phyloP scores from a whole-genome alignment of 1,284 basidiomycete genomes.

The Cryptococcus sp. region DNA sequence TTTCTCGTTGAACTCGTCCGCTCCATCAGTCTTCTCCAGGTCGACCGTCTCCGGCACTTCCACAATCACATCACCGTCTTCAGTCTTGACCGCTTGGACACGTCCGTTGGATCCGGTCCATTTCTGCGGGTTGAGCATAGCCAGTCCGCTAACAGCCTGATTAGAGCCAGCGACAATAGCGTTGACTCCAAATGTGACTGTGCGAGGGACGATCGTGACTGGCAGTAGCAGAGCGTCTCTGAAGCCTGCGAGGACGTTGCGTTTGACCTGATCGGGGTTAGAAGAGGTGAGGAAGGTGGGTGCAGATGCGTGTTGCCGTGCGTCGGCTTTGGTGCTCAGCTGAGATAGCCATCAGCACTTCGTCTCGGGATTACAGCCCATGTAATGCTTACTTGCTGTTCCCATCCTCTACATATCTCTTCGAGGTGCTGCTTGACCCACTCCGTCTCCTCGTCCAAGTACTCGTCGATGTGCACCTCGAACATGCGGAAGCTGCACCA shows the following conservation, averaged over 20 bases:
- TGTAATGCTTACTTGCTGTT: constrained; percentile 51
- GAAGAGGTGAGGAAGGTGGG: constrained; percentile 73
- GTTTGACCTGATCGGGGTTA: constrained; percentile 89
- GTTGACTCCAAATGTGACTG: constrained; percentile 70
- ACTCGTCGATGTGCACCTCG: constrained; percentile 93
- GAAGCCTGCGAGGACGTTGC: constrained; percentile 89
- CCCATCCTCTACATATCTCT: constrained; percentile 75
- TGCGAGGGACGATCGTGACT: constrained; percentile 92
- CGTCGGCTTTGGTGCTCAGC: constrained; percentile 19
- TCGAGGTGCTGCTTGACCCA: constrained; percentile 74
- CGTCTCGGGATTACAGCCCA: neutral
- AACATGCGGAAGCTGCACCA: constrained; percentile 80
- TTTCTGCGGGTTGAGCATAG: constrained; percentile 82
- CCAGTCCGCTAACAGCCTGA: constrained; percentile 77
- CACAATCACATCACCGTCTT: constrained; percentile 56
- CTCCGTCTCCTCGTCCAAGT: constrained; percentile 90
- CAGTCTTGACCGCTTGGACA: constrained; percentile 28
- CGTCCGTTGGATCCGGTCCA: constrained; percentile 60
- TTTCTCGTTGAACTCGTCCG: neutral
- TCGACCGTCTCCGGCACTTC: constrained; percentile 59
- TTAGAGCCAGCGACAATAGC: constrained; percentile 65
- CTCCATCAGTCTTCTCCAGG: constrained; percentile 57
- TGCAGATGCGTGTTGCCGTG: constrained; percentile 26
- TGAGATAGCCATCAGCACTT: neutral
- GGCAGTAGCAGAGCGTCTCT: constrained; percentile 85